These are phyloP conservation scores for Termitomyces sp. DNA, from an alignment of 768 basidiomycete genomes.

Conservation along the genomic window DNA sequence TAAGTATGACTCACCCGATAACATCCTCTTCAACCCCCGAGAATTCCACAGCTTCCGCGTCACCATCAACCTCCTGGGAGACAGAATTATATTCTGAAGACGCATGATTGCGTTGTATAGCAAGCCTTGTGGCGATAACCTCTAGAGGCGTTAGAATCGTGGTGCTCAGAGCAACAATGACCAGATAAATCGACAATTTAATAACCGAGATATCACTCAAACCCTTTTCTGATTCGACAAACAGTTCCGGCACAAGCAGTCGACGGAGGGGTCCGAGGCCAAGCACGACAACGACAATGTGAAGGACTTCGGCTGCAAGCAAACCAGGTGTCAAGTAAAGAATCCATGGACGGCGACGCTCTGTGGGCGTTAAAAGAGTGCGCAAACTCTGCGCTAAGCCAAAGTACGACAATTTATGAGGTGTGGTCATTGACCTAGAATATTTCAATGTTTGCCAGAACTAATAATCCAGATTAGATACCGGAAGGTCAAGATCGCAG, in stretches of 20 bases:
- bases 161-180: constrained; percentile 51
- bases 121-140: constrained; percentile 71
- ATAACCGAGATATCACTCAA: constrained; percentile 39
- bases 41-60: constrained; percentile 57
- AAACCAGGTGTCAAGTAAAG: constrained; percentile 76
- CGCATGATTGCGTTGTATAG: constrained; percentile 81
- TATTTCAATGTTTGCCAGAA: constrained; percentile 1
- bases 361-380: constrained; percentile 74
- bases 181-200: constrained; percentile 50
- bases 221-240: constrained; percentile 22
- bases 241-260: constrained; percentile 36
- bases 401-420: constrained; percentile 67
- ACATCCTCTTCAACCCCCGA: constrained; percentile 75
- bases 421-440: constrained; percentile 74
- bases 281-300: constrained; percentile 41
- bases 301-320: constrained; percentile 51
- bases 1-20: constrained; percentile 53
- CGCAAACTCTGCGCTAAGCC: constrained; percentile 53
- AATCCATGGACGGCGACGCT: constrained; percentile 73
- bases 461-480: constrained; percentile 22
- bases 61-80: constrained; percentile 65
- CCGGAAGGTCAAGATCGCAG: constrained; percentile 74
- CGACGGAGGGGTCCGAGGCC: constrained; percentile 41
- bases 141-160: constrained; percentile 67
- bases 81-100: constrained; percentile 71